A percentile compares a stretch with the other conserved stretches of the same genome.
Conservation (phyloP, 2,329 filamentous ascomycete species). For the Stemphylium vesicarium region DNA sequence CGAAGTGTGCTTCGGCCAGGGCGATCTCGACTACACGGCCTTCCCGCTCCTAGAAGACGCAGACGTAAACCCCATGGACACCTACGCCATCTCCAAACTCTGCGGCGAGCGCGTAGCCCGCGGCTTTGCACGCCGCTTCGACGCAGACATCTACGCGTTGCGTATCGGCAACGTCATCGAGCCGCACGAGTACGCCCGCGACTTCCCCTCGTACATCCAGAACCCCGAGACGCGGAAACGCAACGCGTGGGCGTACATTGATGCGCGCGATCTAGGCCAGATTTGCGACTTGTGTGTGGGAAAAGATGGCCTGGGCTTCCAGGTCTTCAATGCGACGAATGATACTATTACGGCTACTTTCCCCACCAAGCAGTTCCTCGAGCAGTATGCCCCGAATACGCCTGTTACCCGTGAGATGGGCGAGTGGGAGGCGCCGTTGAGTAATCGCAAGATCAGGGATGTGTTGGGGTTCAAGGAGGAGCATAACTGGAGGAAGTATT, state of each 20-base stretch:
- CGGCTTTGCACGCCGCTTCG: slow-evolving; percentile 63
- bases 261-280: slow-evolving; percentile 66
- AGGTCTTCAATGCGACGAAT: slow-evolving; percentile 70
- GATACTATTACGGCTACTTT: slow-evolving; percentile 63
- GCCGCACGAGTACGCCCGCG: slow-evolving; percentile 64
- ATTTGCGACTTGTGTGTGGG: slow-evolving; percentile 63
- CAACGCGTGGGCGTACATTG: slow-evolving; percentile 69
- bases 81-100: slow-evolving; percentile 67
- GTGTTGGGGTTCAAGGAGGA: slow-evolving; percentile 65
- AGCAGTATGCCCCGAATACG: slow-evolving; percentile 57
- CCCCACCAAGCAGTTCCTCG: slow-evolving; percentile 61
- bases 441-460: slow-evolving; percentile 65
- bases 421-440: slow-evolving; percentile 65
- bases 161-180: slow-evolving; percentile 68
- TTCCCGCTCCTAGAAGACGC: slow-evolving; percentile 67
- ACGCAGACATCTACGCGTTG: slow-evolving; percentile 65
- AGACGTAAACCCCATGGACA: slow-evolving; percentile 66
- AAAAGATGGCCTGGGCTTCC: slow-evolving; percentile 64
- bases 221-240: slow-evolving; percentile 60
- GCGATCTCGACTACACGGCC: slow-evolving; percentile 61
- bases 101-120: slow-evolving; percentile 64
- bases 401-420: slow-evolving; percentile 63
- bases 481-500: slow-evolving; percentile 63
- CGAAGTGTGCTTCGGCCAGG: slow-evolving; percentile 67
- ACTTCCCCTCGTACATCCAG: slow-evolving; percentile 60